phyloP scores from a whole-genome alignment of 1,284 basidiomycete genomes.

The Microbotryum lychnidis-dioicae region DNA sequence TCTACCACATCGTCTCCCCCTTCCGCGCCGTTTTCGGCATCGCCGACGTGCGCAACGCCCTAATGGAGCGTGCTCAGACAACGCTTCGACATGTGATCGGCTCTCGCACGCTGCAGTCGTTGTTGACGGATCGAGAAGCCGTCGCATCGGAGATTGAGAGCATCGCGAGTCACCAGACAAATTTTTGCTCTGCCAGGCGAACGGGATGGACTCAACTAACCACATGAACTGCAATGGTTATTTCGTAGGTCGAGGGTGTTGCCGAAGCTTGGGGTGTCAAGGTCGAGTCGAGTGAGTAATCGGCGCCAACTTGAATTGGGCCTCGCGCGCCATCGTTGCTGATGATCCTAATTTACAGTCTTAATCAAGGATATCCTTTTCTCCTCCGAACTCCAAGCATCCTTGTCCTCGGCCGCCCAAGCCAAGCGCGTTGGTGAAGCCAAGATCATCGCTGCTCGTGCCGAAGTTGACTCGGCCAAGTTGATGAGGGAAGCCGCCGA shows the following conservation, averaged over 20 bases:
- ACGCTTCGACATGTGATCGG: slow-evolving; percentile 80
- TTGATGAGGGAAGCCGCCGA: slow-evolving; percentile 6
- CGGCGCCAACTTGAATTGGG: too few species aligned
- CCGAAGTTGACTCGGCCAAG: slow-evolving; percentile 64
- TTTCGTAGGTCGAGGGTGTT: too few species aligned
- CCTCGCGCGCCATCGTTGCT: too few species aligned
- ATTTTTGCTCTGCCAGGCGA: neutral
- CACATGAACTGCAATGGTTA: too few species aligned
- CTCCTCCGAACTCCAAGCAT: slow-evolving; percentile 80
- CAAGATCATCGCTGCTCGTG: slow-evolving; percentile 92
- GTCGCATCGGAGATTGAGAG: slow-evolving; percentile 93
- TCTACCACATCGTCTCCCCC: slow-evolving; percentile 57
- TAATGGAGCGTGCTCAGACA: slow-evolving; percentile 89
- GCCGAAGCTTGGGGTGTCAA: too few species aligned
- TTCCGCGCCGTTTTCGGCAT: slow-evolving; percentile 91
- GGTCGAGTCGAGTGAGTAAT: too few species aligned
- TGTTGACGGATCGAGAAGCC: slow-evolving; percentile 74
- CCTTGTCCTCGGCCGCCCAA: slow-evolving; percentile 83
- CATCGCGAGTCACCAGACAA: slow-evolving; percentile 53
- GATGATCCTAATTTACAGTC: too few species aligned
- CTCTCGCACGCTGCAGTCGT: slow-evolving; percentile 48
- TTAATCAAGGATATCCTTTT: slow-evolving; percentile 71
- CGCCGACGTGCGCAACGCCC: slow-evolving; percentile 72
- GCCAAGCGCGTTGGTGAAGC: slow-evolving; percentile 88
- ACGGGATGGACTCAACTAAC: slow-evolving; percentile 2